A percentile compares a stretch with the other conserved stretches of the same genome.
Conservation (phyloP, 768 basidiomycete species). For the Boletus rex-veris region DNA sequence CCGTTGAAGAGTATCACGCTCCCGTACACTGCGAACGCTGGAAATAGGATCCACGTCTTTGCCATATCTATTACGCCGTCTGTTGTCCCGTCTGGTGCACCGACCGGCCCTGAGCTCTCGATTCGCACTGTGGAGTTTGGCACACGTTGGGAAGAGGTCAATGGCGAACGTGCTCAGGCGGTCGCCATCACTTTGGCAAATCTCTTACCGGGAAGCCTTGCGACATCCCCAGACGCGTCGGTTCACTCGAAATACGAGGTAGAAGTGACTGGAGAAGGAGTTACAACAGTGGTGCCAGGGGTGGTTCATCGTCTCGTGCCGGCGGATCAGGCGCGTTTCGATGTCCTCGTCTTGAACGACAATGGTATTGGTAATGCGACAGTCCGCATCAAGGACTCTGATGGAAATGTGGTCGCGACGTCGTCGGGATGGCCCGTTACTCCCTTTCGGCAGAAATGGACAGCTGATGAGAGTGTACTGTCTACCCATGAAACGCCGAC, state of each 20-base stretch:
- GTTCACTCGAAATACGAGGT: constrained; percentile 34
- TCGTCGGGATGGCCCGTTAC: constrained; percentile 38
- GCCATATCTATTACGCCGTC: constrained; percentile 41
- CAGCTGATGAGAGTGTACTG: constrained; percentile 34
- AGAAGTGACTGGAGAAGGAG: constrained; percentile 35
- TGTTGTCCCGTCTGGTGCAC: constrained; percentile 23
- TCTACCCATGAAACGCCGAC: constrained; percentile 49
- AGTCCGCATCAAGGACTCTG: constrained; percentile 31
- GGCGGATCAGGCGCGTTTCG: constrained; percentile 47
- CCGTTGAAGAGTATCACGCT: constrained; percentile 43
- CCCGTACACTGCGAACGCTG: constrained; percentile 27
- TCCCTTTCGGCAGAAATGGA: constrained; percentile 41
- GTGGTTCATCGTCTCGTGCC: constrained; percentile 44
- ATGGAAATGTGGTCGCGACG: constrained; percentile 34
- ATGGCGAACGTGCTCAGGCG: constrained; percentile 39
- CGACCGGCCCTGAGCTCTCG: constrained; percentile 31
- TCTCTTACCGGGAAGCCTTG: constrained; percentile 37
- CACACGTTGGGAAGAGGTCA: constrained; percentile 42
- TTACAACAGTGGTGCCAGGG: constrained; percentile 43
- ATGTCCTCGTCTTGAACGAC: constrained; percentile 44
- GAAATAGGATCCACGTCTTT: constrained; percentile 43
- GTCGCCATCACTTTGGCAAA: constrained; percentile 54
- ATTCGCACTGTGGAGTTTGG: constrained; percentile 44
- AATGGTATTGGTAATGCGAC: constrained; percentile 28
- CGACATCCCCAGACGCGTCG: constrained; percentile 27